Evolutionary conservation across 805 yeast species (phyloP), one percentile per base, ranked within the genome.

Genomic region (Kodamaea laetipori): DNA sequence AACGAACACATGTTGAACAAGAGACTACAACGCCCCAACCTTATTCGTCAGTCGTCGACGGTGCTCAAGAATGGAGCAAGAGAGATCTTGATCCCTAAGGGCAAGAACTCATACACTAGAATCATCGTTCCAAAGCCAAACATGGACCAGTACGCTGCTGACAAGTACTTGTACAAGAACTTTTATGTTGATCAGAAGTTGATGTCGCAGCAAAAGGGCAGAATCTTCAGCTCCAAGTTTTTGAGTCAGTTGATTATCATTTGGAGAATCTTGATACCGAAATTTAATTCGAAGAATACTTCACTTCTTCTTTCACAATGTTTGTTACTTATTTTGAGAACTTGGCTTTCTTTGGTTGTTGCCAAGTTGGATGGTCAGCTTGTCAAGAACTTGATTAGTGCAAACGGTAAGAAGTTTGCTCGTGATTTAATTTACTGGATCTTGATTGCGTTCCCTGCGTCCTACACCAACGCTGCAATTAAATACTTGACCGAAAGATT

Each of bases 341-440:
- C 98, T 0, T 90, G 90, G 85, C 73, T 90, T 47, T 84, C 94
- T 21, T 72, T 90, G 44, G 67, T 90, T 45, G 89, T 90, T 24
- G 95, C 98, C 3, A 84, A 84, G 58, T 71, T 90, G 39, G 98
- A 90, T 62, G 97, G 97, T 55, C 92, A 86, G 61, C 85, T 90
- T 39, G 96, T 90, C 35, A 84, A 86, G 60, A 92, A 90, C 62
- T 78, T 90, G 57, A 88, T 90, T 52, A 83, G 89, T 12, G 89
- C 90, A 12, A 81, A 84, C 50, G 88, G 90, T 13, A 76, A 71
- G 51, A 82, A 83, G 41, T 90, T 90, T 54, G 61, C 81, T 31
- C 71, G 86, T 46, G 96, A 90, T 60, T 71, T 90, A 61, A 76
- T 80, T 7, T 85, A 86, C 62, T 90, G 97, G 97, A 79, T 90